A percentile compares a stretch with the other conserved stretches of the same genome.
Evolutionary conservation across 176 grass and related monocot genomes (phyloP).

Genomic region (Oryza glaberrima): DNA sequence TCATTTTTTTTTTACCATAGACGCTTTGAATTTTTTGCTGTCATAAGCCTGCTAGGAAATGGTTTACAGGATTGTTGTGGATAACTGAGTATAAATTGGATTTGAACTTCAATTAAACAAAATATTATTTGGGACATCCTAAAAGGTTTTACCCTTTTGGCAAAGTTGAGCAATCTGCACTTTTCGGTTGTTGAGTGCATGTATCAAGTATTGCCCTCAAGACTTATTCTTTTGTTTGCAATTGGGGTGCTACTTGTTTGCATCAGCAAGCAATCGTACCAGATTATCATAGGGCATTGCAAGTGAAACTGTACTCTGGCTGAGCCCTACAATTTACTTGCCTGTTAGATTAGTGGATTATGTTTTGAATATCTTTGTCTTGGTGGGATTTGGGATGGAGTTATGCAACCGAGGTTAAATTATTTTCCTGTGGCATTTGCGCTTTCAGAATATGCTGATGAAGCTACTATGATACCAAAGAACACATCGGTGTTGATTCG

Average conservation of each 20-base stretch:
- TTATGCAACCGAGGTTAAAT: conserved; percentile 41
- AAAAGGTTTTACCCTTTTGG: background rate
- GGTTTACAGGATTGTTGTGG: background rate
- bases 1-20: conserved; percentile 1
- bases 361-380: conserved; percentile 3
- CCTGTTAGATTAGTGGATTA: background rate
- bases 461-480: conserved; percentile 94
- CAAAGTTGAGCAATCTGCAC: conserved; percentile 19
- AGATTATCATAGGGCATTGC: background rate
- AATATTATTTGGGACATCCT: background rate
- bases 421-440: conserved; percentile 50
- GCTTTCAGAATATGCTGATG: conserved; percentile 96
- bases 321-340: conserved; percentile 8
- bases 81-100: conserved; percentile 9
- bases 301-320: conserved; percentile 25
- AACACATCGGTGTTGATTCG: conserved; percentile 98
- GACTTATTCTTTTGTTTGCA: background rate
- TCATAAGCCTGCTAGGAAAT: conserved; percentile 12
- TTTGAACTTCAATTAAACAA: background rate
- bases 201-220: conserved; percentile 16
- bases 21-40: background rate
- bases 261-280: background rate
- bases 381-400: conserved; percentile 26
- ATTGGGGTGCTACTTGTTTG: conserved; percentile 22
- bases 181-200: conserved; percentile 20